phyloP scores from a whole-genome alignment of 768 basidiomycete genomes.

The Naematelia encephala region DNA sequence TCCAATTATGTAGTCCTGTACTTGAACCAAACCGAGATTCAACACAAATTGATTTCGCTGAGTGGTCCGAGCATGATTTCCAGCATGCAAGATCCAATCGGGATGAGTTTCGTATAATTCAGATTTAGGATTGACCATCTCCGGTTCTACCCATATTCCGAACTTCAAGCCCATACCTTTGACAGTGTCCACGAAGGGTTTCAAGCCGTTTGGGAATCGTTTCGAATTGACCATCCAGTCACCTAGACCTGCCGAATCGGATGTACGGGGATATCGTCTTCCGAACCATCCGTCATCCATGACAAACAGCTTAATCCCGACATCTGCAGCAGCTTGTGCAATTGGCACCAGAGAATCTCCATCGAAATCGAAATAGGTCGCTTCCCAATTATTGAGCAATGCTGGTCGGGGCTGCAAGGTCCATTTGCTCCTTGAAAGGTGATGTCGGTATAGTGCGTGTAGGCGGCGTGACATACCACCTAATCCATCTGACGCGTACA shows the following conservation, averaged over 20 bases:
- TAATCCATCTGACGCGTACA: conserved; percentile 22
- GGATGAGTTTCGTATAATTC: conserved; percentile 33
- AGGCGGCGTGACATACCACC: conserved; percentile 26
- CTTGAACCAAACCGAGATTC: conserved; percentile 18
- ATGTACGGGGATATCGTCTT: conserved; percentile 19
- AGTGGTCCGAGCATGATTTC: conserved; percentile 12
- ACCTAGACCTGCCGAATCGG: conserved; percentile 25
- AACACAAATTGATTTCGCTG: conserved; percentile 34
- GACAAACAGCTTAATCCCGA: conserved; percentile 35
- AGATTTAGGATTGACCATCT: conserved; percentile 37
- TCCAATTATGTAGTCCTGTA: conserved; percentile 36
- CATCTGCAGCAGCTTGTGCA: conserved; percentile 17
- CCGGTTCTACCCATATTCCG: conserved; percentile 42
- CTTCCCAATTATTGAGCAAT: conserved; percentile 41
- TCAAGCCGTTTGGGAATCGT: conserved; percentile 28
- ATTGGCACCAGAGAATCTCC: conserved; percentile 12
- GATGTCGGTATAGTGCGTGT: conserved; percentile 28
- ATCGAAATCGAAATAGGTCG: conserved; percentile 33
- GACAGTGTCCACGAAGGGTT: conserved; percentile 15
- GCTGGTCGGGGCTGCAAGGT: conserved; percentile 18
- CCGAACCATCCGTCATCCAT: conserved; percentile 46
- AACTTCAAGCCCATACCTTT: conserved; percentile 19
- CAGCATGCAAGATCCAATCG: conserved; percentile 29
- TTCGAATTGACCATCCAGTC: conserved; percentile 28
- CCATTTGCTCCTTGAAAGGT: conserved; percentile 15